Evolutionary conservation across 176 grass and related monocot genomes (phyloP).

Genomic region (Carex scoparia): DNA sequence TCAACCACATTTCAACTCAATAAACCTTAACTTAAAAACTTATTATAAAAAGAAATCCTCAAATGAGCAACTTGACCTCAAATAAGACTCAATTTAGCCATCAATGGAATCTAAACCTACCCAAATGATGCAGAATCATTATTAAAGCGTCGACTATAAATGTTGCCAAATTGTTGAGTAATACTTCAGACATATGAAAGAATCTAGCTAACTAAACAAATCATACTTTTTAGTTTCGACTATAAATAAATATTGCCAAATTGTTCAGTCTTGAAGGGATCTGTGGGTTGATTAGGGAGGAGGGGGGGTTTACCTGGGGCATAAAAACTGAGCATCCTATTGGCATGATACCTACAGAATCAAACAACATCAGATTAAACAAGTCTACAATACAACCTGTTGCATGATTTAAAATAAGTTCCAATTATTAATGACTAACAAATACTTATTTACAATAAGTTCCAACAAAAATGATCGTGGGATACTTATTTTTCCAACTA

Average conservation of each 20-base stretch:
- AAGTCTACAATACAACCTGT: not conserved
- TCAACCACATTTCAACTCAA: not conserved
- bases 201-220: not conserved
- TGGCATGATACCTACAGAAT: slow-evolving; percentile 86
- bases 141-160: too few species aligned
- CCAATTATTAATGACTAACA: not conserved
- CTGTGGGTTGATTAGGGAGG: not conserved
- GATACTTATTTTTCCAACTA: not conserved
- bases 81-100: not conserved
- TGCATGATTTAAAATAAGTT: not conserved
- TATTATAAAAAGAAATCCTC: not conserved
- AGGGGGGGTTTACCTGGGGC: slow-evolving; percentile 61
- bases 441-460: not conserved
- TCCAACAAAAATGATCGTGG: not conserved
- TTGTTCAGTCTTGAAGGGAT: not conserved
- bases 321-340: slow-evolving; percentile 98
- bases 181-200: not conserved
- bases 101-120: not conserved
- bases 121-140: not conserved
- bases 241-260: slow-evolving; percentile 4
- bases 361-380: slow-evolving; percentile 26
- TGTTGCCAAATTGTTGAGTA: not conserved
- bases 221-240: not conserved
- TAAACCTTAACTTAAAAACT: not conserved
- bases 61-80: not conserved